Evolutionary conservation across 345 rosid genomes (phyloP), one percentile per base, ranked within the genome.

Genomic region (Syzygium oleosum): DNA sequence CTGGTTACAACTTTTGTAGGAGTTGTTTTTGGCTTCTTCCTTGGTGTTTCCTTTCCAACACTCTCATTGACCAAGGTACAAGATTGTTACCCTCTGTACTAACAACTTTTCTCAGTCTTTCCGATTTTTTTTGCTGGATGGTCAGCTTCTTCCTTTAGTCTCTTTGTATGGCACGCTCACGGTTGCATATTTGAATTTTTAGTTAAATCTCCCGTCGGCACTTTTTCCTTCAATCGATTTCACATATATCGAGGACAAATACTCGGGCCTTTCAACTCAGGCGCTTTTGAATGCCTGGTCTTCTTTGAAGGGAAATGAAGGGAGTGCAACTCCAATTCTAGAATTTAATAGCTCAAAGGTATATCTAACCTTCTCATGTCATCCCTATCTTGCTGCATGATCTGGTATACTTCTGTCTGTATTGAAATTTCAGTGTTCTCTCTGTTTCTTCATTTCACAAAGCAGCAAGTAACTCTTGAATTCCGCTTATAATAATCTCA

Each of bases 201-300:
- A 98, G 99, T 91, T 95, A 97, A 95, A 92, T 92, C 94, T 96
- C 85, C 99, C 99, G 41, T 92, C 99, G 87, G 88, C 93, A 51
- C 89, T 96, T 90, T 92, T 96, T 86, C 98, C 99, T 65, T 93
- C 99, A 59, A 90, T 94, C 88, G 99, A 98, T 92, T 93, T 96
- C 65, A 91, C 97, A 41, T 95, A 94, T 88, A 91, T 93, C 80
- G 98, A 94, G 90, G 97, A 96, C 93, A 97, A 96, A 86, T 94
- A 94, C 92, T 91, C 96, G 17, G 95, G 96, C 91, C 92, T 98
- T 89, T 95, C 99, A 79, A 93, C 95, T 84, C 91, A 96, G 65
- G 89, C 93, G 68, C 87, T 96, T 78, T 88, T 94, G 91, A 88
- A 94, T 89, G 93, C 97, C 85, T 94, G 95, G 95, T 91, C 96